Base-by-base conservation (phyloP, 495 filamentous ascomycete genomes). In the Aspergillus hancockii region DNA sequence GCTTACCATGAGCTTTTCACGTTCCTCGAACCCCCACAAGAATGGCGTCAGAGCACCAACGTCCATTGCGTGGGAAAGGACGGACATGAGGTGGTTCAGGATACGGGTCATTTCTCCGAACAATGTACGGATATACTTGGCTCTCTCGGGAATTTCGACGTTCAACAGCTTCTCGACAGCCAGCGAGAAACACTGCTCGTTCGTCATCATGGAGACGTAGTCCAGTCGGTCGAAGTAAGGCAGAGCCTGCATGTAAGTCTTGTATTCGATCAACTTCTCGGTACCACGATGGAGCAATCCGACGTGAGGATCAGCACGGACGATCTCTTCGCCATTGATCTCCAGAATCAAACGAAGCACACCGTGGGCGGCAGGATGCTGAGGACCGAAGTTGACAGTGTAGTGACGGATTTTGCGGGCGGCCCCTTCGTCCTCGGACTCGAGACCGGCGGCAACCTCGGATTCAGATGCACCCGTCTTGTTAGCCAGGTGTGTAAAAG, bases 131-230 rank as follows among this genome's bases (percentile, higher is more conserved):
- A 99, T 99, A 81, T 84, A 99, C 77, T 99, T 99, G 57, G 95
- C 95, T 60, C 95, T 83, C 49, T 92, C 89, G 28, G 95, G 95
- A 65, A 99, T 90, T 70, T 99, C 95, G 65, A 99, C 82, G 78
- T 99, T 99, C 67, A 99, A 77, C 52, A 99, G 82, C 85, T 98
- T 99, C 82, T 99, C 95, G 54, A 97, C 93, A 36, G 90, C 95
- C 54, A 99, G 80, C 13, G 91, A 85, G 73, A 88, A 99, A 67
- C 93, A 97, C 78, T 99, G 95, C 82, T 99, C 95, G 75, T 97
- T 97, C 62, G 94, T 98, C 94, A 98, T 98, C 95, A 99, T 99
- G 72, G 92, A 96, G 57, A 97, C 93, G 74, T 99, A 99, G 74
- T 99, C 95, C 73, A 99, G 79, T 60, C 95, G 90, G 79, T 99